A percentile compares a stretch with the other conserved stretches of the same genome.
These are phyloP conservation scores for Kalmusia sp. DNA, from an alignment of 2,329 filamentous ascomycete genomes.

Conservation along the genomic window DNA sequence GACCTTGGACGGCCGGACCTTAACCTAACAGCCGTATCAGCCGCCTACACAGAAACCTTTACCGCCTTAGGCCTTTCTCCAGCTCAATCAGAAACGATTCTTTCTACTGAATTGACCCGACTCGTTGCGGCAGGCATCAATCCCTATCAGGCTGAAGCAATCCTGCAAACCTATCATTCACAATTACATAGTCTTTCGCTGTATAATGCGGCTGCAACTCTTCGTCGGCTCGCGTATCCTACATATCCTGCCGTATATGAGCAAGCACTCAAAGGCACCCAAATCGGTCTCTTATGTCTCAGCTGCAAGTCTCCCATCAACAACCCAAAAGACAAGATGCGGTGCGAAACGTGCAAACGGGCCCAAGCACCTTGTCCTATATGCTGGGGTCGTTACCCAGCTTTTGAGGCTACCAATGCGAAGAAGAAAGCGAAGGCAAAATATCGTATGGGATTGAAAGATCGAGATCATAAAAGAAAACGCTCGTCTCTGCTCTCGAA, in stretches of 20 bases:
- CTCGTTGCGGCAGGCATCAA: conserved; percentile 54
- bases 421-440: conserved; percentile 40
- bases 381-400: conserved; percentile 53
- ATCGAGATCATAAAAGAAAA: conserved; percentile 32
- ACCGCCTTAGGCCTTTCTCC: conserved; percentile 45
- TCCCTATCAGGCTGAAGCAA: conserved; percentile 61
- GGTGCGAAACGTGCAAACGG: conserved; percentile 59
- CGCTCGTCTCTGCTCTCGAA: conserved; percentile 33
- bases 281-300: conserved; percentile 62
- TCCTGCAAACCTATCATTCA: conserved; percentile 64
- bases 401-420: conserved; percentile 42
- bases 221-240: conserved; percentile 64
- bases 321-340: conserved; percentile 57
- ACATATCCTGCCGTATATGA: conserved; percentile 64
- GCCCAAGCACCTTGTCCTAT: conserved; percentile 52
- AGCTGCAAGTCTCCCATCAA: conserved; percentile 64
- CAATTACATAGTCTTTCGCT: conserved; percentile 57
- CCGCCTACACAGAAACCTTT: conserved; percentile 50
- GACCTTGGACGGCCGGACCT: conserved; percentile 34
- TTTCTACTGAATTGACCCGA: conserved; percentile 49
- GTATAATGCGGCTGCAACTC: conserved; percentile 60
- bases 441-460: conserved; percentile 25
- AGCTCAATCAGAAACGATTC: conserved; percentile 48
- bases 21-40: conserved; percentile 38
- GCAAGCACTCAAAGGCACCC: conserved; percentile 61